Percentiles rank a stretch among this genome's conserved stretches.
Conservation (phyloP, 345 rosid species). For the Melaleuca alternifolia region DNA sequence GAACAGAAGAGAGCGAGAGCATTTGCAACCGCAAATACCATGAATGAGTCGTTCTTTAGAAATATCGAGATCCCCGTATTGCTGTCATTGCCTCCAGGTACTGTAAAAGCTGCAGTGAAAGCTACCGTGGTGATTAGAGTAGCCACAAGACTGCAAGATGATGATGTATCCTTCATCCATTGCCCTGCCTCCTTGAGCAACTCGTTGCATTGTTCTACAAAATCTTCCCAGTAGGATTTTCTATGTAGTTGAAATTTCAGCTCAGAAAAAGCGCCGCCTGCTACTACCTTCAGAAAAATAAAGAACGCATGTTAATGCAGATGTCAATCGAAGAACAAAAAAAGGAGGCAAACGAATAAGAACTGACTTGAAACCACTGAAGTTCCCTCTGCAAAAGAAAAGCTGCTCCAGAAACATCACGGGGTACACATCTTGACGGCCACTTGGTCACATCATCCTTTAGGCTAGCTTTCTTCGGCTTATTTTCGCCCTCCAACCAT, state of each 20-base stretch:
- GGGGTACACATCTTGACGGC: background rate
- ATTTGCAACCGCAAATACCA: background rate
- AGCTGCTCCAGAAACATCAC: background rate
- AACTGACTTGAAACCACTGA: too few species aligned
- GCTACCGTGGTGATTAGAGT: background rate
- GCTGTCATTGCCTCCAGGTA: background rate
- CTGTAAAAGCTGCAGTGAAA: background rate
- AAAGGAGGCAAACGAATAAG: too few species aligned
- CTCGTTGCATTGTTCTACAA: background rate
- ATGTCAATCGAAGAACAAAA: too few species aligned
- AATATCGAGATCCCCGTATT: background rate
- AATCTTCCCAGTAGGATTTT: background rate
- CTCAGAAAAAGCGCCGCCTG: too few species aligned
- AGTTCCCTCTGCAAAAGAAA: background rate
- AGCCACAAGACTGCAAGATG: background rate
- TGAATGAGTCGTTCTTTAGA: background rate
- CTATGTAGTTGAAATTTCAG: background rate
- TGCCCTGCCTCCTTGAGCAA: background rate
- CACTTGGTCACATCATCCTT: background rate
- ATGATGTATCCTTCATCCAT: background rate
- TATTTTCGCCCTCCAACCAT: too few species aligned
- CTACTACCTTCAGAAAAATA: too few species aligned
- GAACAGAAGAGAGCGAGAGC: background rate
- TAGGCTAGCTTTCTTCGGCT: too few species aligned
- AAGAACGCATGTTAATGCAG: too few species aligned